Conservation (phyloP, 1,284 basidiomycete species). For the Moesziomyces parantarcticus region DNA sequence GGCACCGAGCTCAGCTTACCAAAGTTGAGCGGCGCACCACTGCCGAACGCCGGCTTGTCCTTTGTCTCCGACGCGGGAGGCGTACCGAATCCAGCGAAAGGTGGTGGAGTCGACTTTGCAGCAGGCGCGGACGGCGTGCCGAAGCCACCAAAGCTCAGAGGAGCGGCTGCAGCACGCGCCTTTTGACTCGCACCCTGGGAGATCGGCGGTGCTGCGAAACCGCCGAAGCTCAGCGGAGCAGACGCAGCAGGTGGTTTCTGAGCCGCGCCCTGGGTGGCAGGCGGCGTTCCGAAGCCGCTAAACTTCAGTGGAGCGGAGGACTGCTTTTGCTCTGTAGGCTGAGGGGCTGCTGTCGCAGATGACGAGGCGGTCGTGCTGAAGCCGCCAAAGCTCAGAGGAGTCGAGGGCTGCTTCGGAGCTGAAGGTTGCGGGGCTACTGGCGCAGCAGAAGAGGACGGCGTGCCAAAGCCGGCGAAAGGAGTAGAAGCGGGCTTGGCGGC, state of each 20-base stretch:
- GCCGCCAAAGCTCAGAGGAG: slow-evolving; percentile 2
- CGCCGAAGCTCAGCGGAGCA: slow-evolving; percentile 2
- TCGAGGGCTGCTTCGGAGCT: background rate
- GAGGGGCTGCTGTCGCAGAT: background rate
- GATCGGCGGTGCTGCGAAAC: background rate
- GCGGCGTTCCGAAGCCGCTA: slow-evolving; percentile 1
- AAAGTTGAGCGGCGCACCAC: slow-evolving; percentile 19
- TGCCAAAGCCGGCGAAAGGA: background rate
- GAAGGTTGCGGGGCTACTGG: background rate
- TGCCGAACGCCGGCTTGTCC: slow-evolving; percentile 21
- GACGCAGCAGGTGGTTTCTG: background rate
- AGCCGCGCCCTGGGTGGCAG: too few relatives aligned
- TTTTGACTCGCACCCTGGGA: background rate
- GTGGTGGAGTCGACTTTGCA: slow-evolving; percentile 9
- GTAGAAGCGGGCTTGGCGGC: background rate
- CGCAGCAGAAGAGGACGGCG: slow-evolving; percentile 6
- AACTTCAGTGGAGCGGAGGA: slow-evolving; percentile 1
- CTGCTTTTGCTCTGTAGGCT: slow-evolving; percentile 5
- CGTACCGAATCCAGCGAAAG: slow-evolving; percentile 12
- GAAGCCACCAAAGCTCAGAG: slow-evolving; percentile 14
- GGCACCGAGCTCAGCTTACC: slow-evolving; percentile 30
- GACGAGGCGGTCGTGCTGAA: slow-evolving; percentile 1
- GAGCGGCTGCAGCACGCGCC: background rate
- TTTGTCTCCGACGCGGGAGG: slow-evolving; percentile 2
- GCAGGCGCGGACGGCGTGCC: slow-evolving; percentile 3